Percentiles rank a stretch among this genome's conserved stretches.
phyloP scores from a whole-genome alignment of 345 rosid genomes.

The Linum lewisii region DNA sequence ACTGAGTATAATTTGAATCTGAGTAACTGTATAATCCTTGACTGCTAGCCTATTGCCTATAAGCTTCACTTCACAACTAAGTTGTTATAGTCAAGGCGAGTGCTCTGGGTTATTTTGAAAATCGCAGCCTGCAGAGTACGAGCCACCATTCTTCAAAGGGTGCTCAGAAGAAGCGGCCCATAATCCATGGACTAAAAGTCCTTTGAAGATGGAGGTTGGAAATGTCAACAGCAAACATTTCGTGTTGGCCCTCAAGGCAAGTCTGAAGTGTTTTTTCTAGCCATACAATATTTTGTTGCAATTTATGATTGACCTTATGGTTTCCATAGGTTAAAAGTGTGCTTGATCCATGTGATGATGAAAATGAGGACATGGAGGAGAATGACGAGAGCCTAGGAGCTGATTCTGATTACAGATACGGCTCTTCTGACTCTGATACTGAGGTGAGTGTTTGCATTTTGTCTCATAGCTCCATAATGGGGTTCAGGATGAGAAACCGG shows the following conservation, averaged over 20 bases:
- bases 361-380: conserved; percentile 61
- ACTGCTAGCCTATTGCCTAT: not conserved
- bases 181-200: conserved; percentile 73
- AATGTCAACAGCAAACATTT: conserved; percentile 95
- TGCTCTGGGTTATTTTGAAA: not conserved
- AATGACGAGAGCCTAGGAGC: conserved; percentile 56
- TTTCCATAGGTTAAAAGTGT: conserved; percentile 78
- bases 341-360: conserved; percentile 96
- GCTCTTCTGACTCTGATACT: conserved; percentile 64
- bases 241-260: conserved; percentile 75
- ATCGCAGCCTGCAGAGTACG: conserved; percentile 79
- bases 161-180: conserved; percentile 78
- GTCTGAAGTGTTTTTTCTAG: conserved; percentile 1
- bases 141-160: conserved; percentile 91
- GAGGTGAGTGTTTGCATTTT: conserved; percentile 41
- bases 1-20: too few relatives aligned
- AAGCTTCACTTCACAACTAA: not conserved
- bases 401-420: conserved; percentile 47
- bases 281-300: not conserved
- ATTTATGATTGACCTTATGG: conserved; percentile 6
- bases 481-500: not conserved
- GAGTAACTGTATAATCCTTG: not conserved
- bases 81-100: not conserved
- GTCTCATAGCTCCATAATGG: not conserved
- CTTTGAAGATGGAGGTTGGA: conserved; percentile 91